Evolutionary conservation across 1,284 basidiomycete species (phyloP).

Genomic region (Ustilago shanxiensis): DNA sequence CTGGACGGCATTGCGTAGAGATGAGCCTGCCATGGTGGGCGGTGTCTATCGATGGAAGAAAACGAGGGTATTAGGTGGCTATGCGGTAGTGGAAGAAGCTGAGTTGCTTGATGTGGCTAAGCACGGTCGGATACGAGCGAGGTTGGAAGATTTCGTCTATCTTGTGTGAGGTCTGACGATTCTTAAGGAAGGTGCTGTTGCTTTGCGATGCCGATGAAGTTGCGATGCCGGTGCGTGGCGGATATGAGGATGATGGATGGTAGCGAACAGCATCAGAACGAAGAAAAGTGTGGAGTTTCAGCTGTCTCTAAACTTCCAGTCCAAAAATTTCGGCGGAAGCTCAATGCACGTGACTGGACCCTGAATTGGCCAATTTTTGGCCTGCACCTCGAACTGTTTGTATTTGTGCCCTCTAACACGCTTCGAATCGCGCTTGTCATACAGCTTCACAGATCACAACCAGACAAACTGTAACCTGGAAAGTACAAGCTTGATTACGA

Average conservation of each 20-base stretch:
- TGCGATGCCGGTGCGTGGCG: not conserved
- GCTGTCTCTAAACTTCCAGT: conserved; percentile 1
- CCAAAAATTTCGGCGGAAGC: conserved; percentile 30
- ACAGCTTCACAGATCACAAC: too few species aligned
- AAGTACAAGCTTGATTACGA: not conserved
- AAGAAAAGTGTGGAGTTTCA: conserved; percentile 3
- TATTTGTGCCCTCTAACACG: not conserved
- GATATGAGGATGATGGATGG: not conserved
- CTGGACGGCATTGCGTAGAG: conserved; percentile 81
- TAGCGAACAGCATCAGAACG: not conserved
- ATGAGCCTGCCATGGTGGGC: conserved; percentile 40
- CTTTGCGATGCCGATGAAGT: not conserved
- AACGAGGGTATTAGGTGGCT: not conserved
- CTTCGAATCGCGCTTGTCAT: too few species aligned
- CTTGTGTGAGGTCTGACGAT: too few species aligned
- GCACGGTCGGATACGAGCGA: not conserved
- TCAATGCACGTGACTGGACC: conserved; percentile 43
- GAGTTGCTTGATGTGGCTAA: not conserved
- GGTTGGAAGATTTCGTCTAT: not conserved
- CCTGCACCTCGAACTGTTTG: not conserved
- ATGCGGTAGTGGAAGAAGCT: not conserved
- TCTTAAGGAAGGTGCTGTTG: not conserved
- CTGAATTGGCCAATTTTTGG: conserved; percentile 23
- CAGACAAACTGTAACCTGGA: not conserved
- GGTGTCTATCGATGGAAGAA: not conserved